Evolutionary conservation across 768 basidiomycete species (phyloP), one percentile per base, ranked within the genome.

Genomic region (Chalciporus chontae): DNA sequence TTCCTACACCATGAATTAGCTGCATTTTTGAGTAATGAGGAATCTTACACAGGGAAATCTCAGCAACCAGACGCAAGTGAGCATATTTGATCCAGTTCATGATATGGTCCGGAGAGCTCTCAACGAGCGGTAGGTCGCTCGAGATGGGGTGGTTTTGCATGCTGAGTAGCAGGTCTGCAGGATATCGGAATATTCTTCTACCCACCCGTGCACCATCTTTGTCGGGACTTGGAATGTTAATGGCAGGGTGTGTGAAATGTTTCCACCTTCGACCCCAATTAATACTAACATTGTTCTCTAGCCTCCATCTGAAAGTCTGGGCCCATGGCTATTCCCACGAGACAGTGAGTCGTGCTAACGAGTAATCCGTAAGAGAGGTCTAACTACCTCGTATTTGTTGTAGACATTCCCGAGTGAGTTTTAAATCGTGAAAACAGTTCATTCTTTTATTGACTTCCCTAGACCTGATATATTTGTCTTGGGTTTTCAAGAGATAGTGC

Each of bases 401-500:
- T 41, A 68, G 55, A 54, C 29, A 52, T 52, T 40, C 52, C 60
- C 14, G 51, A 57, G 51, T 61, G 53, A 48, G 55, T 39, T 42
- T 36, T 17, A 15, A 42, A 7, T 31, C 32, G 2, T 47, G 15
- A 6, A 52, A 32, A 5, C 55, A 71, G 68, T 56, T 48, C 57
- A 72, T 42, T 34, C 51, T 61, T 50, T 62, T 8, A 14, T 10
- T 15, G 45, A 39, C 55, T 40, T 17, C 21, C 40, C 32, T 46
- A 90, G 89, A 39, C 93, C 94, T 6, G 94, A 97, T 62, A 83
- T 98, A 53, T 85, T 95, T 64, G 85, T 85, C 18, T 74, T 97
- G 24, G 91, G 90, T 2, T 96, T 97, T 65, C 94, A 99, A 68
- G 96, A 99, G 69, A 94, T 99, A 46, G 96, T 99, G 0, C 93